Evolutionary conservation across 225 moss, liverwort and hornwort species (phyloP).

Genomic region (Sphagnum contortum): DNA sequence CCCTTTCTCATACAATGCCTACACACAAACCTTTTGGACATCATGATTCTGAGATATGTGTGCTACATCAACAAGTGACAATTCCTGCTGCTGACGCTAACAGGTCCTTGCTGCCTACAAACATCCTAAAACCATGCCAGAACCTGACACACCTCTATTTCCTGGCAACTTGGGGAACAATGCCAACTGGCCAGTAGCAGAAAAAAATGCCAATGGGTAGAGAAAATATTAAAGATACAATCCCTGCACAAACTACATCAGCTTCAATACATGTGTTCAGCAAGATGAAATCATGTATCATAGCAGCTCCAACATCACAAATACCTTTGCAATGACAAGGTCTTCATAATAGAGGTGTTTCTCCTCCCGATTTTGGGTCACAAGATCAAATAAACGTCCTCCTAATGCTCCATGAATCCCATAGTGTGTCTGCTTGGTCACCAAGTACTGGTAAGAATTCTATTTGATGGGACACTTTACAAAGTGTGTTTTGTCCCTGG

Average conservation of each 20-base stretch:
- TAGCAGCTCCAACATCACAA: neutral
- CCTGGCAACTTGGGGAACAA: no score
- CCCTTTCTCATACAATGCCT: constrained; percentile 90
- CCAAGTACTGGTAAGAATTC: neutral
- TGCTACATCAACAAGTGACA: no score
- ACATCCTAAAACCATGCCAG: no score
- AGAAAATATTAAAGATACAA: neutral
- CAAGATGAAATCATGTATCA: no score
- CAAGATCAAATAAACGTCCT: constrained; percentile 73
- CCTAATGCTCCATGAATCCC: constrained; percentile 93
- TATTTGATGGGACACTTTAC: no score
- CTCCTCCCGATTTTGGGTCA: constrained; percentile 68
- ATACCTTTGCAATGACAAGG: constrained; percentile 91
- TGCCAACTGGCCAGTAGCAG: no score
- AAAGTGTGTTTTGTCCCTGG: no score
- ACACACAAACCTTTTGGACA: constrained; percentile 4
- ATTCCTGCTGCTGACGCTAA: no score
- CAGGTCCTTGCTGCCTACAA: no score
- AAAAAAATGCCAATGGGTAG: no score
- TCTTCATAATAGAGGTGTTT: constrained; percentile 77
- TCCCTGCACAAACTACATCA: neutral
- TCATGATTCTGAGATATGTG: no score
- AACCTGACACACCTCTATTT: no score
- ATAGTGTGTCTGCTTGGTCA: constrained; percentile 49
- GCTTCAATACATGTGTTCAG: neutral